These are phyloP conservation scores for Chrysanthemum makinoi DNA, from an alignment of 129 eudicot species.

Conservation along the genomic window DNA sequence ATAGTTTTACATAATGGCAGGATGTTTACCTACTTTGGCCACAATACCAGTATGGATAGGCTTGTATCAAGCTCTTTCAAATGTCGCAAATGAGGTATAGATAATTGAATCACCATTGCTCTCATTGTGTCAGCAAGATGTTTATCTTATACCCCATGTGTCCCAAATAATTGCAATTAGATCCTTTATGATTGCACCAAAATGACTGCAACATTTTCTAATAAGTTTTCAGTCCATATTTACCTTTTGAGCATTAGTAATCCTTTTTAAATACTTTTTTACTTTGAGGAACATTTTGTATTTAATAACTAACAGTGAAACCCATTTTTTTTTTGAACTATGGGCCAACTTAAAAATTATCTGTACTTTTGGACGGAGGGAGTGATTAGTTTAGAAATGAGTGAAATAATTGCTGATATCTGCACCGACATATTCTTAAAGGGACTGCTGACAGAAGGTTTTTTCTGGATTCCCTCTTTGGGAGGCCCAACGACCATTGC, in stretches of 20 bases:
- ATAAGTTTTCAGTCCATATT: neutral
- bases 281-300: neutral
- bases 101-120: slow-evolving; percentile 1
- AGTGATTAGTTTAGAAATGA: neutral
- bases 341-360: slow-evolving; percentile 1
- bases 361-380: slow-evolving; percentile 16
- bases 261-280: slow-evolving; percentile 14
- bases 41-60: slow-evolving; percentile 99
- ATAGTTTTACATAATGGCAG: slow-evolving; percentile 38
- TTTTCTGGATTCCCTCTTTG: slow-evolving; percentile 99
- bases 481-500: slow-evolving; percentile 99
- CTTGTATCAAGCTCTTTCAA: slow-evolving; percentile 98
- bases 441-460: slow-evolving; percentile 96
- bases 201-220: neutral
- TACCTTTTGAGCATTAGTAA: slow-evolving; percentile 11
- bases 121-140: neutral
- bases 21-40: slow-evolving; percentile 97
- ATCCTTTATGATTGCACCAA: neutral
- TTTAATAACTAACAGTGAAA: neutral
- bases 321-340: neutral
- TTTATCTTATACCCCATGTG: neutral
- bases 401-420: slow-evolving; percentile 17
- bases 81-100: slow-evolving; percentile 97
- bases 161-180: slow-evolving; percentile 10
- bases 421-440: slow-evolving; percentile 22